Evolutionary conservation across 805 yeast genomes (phyloP).

Genomic region (Yamadazyma paraphyllophila): DNA sequence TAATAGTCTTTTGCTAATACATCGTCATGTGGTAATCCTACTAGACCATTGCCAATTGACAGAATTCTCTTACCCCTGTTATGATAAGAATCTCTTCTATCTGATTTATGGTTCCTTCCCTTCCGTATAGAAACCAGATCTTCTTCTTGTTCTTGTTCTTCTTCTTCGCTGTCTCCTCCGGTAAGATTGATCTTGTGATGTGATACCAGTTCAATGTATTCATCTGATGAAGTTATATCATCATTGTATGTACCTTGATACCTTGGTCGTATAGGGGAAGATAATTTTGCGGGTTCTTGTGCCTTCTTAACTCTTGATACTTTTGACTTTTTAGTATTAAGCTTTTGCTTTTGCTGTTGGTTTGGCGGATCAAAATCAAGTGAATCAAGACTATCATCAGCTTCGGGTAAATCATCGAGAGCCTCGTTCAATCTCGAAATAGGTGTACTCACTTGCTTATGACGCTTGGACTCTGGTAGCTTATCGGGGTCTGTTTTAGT

Average conservation of each 20-base stretch:
- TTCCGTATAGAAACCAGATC: constrained; percentile 4
- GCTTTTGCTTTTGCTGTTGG: background rate
- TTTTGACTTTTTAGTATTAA: background rate
- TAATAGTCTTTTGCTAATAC: constrained; percentile 54
- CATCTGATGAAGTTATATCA: constrained; percentile 16
- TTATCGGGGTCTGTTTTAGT: constrained; percentile 14
- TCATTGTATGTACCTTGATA: constrained; percentile 14
- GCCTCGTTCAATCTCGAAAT: constrained; percentile 21
- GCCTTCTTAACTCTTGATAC: background rate
- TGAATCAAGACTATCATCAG: constrained; percentile 6
- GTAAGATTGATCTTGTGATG: constrained; percentile 24
- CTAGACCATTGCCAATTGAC: constrained; percentile 71
- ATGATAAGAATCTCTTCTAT: constrained; percentile 23
- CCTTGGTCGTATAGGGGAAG: constrained; percentile 17
- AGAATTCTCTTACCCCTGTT: constrained; percentile 71
- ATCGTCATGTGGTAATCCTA: constrained; percentile 63
- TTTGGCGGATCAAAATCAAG: constrained; percentile 10
- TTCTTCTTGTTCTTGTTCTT: background rate
- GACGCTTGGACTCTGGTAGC: constrained; percentile 1
- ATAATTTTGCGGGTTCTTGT: constrained; percentile 6
- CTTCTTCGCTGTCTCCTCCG: constrained; percentile 10
- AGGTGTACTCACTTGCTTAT: constrained; percentile 22
- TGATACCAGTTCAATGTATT: constrained; percentile 30
- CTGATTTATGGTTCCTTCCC: constrained; percentile 43
- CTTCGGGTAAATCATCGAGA: constrained; percentile 9